phyloP scores from a whole-genome alignment of 345 rosid species.

The Eucalyptus cloeziana region DNA sequence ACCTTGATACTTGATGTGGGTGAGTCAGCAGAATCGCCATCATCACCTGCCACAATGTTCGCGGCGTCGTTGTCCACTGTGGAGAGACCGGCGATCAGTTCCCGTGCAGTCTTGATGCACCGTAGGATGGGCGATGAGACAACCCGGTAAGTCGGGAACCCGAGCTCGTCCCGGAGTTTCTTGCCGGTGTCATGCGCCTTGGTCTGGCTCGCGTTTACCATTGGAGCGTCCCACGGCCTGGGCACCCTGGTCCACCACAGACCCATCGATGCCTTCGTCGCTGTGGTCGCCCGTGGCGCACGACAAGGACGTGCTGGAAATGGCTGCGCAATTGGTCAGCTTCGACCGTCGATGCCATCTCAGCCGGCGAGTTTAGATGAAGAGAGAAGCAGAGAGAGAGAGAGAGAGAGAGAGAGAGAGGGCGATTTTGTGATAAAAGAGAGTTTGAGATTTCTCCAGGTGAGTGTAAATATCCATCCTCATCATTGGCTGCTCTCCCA shows the following conservation, averaged over 20 bases:
- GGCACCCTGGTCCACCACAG: conserved; percentile 36
- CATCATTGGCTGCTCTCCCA: no score
- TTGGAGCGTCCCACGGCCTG: conserved; percentile 70
- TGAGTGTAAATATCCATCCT: no score
- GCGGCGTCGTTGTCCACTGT: conserved; percentile 7
- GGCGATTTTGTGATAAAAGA: no score
- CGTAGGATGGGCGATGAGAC: conserved; percentile 74
- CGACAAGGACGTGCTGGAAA: conserved; percentile 55
- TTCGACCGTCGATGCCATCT: background rate
- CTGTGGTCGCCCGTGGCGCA: conserved; percentile 79
- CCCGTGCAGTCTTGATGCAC: conserved; percentile 62
- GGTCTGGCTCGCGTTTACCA: conserved; percentile 21
- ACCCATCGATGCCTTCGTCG: conserved; percentile 34
- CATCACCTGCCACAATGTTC: background rate
- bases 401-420: no score
- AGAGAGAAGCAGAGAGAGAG: background rate
- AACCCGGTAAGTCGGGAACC: conserved; percentile 65
- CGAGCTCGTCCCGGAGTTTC: conserved; percentile 24
- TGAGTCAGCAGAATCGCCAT: conserved; percentile 12
- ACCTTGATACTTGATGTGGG: conserved; percentile 10
- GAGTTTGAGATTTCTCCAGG: no score
- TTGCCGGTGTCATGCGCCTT: conserved; percentile 45
- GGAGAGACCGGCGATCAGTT: conserved; percentile 46
- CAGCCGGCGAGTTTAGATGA: background rate
- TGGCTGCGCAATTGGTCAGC: background rate